A percentile compares a stretch with the other conserved stretches of the same genome.
Evolutionary conservation across 225 moss, liverwort and hornwort genomes (phyloP).

Genomic region (Marchantia polymorpha): DNA sequence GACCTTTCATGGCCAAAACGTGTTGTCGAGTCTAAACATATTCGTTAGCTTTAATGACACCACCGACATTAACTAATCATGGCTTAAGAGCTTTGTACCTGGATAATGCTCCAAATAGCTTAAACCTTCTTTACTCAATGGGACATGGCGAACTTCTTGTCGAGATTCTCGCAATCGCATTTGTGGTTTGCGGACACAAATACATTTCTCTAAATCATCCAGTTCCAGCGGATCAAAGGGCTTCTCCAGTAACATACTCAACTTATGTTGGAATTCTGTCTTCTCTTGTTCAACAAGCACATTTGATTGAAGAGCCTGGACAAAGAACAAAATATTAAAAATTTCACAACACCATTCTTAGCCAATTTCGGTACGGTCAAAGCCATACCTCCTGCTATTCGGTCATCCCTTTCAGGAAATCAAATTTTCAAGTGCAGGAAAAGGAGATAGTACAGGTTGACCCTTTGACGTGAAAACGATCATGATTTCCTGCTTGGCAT

Average conservation of each 20-base stretch:
- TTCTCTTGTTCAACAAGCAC: background rate
- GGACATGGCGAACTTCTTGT: conserved; percentile 5
- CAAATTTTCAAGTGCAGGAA: background rate
- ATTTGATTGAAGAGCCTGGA: background rate
- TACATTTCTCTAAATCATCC: background rate
- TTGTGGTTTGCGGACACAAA: conserved; percentile 10
- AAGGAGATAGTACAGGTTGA: background rate
- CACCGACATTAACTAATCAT: background rate
- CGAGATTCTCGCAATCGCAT: conserved; percentile 21
- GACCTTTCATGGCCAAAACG: no score
- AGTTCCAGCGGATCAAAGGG: background rate
- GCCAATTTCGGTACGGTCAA: background rate
- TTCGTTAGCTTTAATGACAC: no score
- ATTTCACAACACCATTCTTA: background rate
- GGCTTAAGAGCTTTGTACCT: background rate
- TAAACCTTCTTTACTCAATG: conserved; percentile 2
- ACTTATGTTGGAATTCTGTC: conserved; percentile 3
- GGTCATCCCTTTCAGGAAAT: no score
- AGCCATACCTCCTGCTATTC: no score
- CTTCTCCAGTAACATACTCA: background rate
- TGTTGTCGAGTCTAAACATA: no score
- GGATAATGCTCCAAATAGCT: conserved; percentile 21
- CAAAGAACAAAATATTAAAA: background rate
- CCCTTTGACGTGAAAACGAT: no score
- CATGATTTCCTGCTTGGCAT: no score